phyloP scores from a whole-genome alignment of 225 moss, liverwort and hornwort species.

The Pseudoscleropodium purum region DNA sequence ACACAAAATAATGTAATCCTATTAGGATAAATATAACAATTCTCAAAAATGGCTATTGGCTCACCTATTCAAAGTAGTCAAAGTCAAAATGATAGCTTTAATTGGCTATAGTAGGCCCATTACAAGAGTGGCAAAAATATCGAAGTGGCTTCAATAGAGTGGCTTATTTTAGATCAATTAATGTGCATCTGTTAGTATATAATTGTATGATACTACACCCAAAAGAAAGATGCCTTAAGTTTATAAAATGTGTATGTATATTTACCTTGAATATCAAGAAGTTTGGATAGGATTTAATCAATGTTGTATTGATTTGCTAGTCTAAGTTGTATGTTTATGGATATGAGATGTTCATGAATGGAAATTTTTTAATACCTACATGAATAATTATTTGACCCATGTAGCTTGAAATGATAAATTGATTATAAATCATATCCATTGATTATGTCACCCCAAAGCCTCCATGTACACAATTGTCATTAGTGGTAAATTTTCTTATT shows the following conservation, averaged over 20 bases:
- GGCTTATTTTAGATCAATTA: neutral
- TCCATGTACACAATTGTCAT: neutral
- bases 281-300: neutral
- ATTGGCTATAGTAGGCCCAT: neutral
- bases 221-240: neutral
- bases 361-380: neutral
- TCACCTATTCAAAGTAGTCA: neutral
- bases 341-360: neutral
- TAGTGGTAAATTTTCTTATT: neutral
- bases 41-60: neutral
- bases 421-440: neutral
- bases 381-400: neutral
- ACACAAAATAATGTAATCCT: neutral
- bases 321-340: neutral
- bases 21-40: accelerated
- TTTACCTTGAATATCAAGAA: neutral
- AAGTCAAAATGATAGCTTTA: neutral
- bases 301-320: neutral
- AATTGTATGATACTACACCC: neutral
- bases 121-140: accelerated
- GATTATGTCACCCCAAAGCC: neutral
- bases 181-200: neutral
- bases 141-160: neutral
- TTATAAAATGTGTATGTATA: neutral
- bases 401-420: neutral